Evolutionary conservation across 2,329 filamentous ascomycete genomes (phyloP).

Genomic region (Fusarium proliferatum): DNA sequence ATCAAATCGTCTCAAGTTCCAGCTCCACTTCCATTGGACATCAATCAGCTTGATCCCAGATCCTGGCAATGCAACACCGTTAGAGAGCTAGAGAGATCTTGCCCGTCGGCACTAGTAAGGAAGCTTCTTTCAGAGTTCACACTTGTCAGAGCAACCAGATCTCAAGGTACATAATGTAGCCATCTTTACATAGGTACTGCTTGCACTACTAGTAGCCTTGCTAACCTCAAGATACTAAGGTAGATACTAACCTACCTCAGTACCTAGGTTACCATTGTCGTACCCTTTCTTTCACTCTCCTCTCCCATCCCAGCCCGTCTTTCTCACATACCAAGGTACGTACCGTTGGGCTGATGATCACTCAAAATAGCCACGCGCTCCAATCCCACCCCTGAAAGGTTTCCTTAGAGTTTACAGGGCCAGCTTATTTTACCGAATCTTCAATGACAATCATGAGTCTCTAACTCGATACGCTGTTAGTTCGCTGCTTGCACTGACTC

Average conservation of each 20-base stretch:
- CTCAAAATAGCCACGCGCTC: conserved; percentile 24
- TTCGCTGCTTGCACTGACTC: not conserved
- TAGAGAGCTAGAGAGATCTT: conserved; percentile 35
- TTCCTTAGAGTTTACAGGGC: conserved; percentile 16
- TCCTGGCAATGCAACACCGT: conserved; percentile 33
- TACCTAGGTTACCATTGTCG: not conserved
- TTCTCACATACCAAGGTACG: not conserved
- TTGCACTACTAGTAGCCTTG: not conserved
- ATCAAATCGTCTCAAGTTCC: conserved; percentile 4
- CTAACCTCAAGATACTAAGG: not conserved
- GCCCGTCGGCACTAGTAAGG: conserved; percentile 7
- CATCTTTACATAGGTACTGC: not conserved
- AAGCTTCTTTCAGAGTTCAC: conserved; percentile 14
- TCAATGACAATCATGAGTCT: not conserved
- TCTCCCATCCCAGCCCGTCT: not conserved
- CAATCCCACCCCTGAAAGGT: conserved; percentile 17
- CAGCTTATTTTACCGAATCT: not conserved
- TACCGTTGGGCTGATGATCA: conserved; percentile 9
- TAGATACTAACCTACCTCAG: not conserved
- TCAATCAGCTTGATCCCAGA: conserved; percentile 1
- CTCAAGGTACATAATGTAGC: not conserved
- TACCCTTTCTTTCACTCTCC: not conserved
- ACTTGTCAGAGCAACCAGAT: conserved; percentile 7
- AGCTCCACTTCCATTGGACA: not conserved
- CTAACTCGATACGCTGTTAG: not conserved